phyloP scores from a whole-genome alignment of 1,139 yeast genomes.

The Debaryomyces udenii region DNA sequence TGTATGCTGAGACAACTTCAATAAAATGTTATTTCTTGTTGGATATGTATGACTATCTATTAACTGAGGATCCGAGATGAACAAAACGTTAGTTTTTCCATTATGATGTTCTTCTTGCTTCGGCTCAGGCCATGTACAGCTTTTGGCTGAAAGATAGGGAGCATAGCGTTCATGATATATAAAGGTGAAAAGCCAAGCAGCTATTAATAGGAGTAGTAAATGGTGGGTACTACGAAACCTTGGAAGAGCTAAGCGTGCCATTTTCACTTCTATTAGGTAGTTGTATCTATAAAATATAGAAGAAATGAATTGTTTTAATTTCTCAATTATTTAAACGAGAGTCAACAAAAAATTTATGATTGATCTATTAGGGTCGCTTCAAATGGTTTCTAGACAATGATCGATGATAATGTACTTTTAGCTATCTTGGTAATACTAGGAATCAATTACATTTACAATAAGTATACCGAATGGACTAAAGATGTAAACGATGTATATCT shows the following conservation, averaged over 20 bases:
- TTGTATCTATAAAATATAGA: too few relatives aligned
- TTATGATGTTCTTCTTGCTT: conserved; percentile 10
- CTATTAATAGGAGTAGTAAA: conserved; percentile 24
- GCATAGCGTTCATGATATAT: conserved; percentile 36
- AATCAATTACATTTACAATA: conserved; percentile 25
- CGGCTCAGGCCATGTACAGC: conserved; percentile 38
- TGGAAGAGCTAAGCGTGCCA: conserved; percentile 13
- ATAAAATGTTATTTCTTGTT: conserved; percentile 37
- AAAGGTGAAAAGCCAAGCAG: conserved; percentile 37
- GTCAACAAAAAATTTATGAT: too few relatives aligned
- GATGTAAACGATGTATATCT: conserved; percentile 64
- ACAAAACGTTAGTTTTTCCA: conserved; percentile 29
- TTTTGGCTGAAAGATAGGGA: conserved; percentile 30
- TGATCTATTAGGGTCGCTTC: too few relatives aligned
- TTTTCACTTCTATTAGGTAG: background rate
- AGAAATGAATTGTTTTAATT: background rate
- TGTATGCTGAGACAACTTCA: conserved; percentile 49
- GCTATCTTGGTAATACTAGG: conserved; percentile 23
- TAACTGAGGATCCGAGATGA: conserved; percentile 52
- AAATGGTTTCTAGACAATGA: conserved; percentile 3
- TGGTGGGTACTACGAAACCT: conserved; percentile 32
- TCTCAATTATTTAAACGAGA: conserved; percentile 6
- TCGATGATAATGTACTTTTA: conserved; percentile 17
- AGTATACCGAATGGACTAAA: conserved; percentile 32
- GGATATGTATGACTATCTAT: conserved; percentile 55